phyloP scores from a whole-genome alignment of 306 rosid species.

The cucumber (Cucumis sativus) region Cucumber_9930_V3 NC_026657.2:5845001-5845500 shows the following conservation, averaged over 20 bases:
- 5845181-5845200: not conserved
- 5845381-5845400: not conserved
- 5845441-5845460: not conserved
- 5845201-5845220: not conserved
- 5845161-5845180: not conserved
- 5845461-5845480: not conserved
- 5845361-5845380: not conserved
- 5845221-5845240: not conserved
- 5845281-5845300: not conserved
- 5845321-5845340: not conserved
- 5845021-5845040: no score
- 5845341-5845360: not conserved
- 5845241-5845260: not conserved
- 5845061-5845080: not conserved
- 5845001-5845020: no score
- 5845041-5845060: no score
- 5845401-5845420: not conserved
- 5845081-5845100: not conserved
- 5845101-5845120: not conserved
- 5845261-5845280: not conserved
- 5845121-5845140: not conserved
- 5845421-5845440: not conserved
- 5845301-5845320: not conserved
- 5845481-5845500: not conserved
- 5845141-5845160: not conserved